A percentile compares a stretch with the other conserved stretches of the same genome.
Evolutionary conservation across 1,284 basidiomycete species (phyloP).

Genomic region (Austroboletus niveus): DNA sequence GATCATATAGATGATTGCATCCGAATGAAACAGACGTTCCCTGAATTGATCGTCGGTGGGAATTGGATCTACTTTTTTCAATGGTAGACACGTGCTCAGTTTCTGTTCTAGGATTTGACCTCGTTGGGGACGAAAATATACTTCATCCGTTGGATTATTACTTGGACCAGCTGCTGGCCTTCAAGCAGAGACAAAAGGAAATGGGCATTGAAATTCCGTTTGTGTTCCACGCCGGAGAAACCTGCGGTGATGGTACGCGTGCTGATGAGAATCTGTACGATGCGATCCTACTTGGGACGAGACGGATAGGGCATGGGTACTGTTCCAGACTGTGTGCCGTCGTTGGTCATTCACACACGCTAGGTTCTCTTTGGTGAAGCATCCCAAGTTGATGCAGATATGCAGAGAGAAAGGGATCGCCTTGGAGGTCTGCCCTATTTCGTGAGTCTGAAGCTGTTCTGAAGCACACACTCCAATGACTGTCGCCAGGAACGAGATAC

Average conservation of each 20-base stretch:
- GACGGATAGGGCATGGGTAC: constrained; percentile 77
- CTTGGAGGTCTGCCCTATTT: constrained; percentile 71
- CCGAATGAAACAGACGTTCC: constrained; percentile 69
- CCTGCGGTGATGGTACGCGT: constrained; percentile 65
- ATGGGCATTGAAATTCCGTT: constrained; percentile 69
- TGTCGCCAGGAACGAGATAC: constrained; percentile 57
- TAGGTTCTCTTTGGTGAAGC: constrained; percentile 71
- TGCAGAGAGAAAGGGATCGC: constrained; percentile 64
- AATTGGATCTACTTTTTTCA: not conserved
- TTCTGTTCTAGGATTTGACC: constrained; percentile 61
- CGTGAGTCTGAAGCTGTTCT: constrained; percentile 42
- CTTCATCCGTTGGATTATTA: constrained; percentile 65
- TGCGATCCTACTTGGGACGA: constrained; percentile 73
- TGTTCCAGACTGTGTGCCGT: constrained; percentile 7
- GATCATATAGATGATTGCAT: constrained; percentile 76
- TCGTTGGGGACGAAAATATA: constrained; percentile 75
- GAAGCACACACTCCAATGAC: constrained; percentile 5
- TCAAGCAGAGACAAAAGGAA: constrained; percentile 55
- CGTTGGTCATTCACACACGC: not conserved
- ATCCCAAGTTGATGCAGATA: constrained; percentile 66
- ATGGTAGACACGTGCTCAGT: no score
- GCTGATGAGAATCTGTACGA: constrained; percentile 78
- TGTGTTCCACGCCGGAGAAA: constrained; percentile 80
- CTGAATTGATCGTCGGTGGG: constrained; percentile 66
- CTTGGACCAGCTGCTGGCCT: constrained; percentile 57